phyloP scores from a whole-genome alignment of 1,284 basidiomycete species.

The Austropuccinia psidii region DNA sequence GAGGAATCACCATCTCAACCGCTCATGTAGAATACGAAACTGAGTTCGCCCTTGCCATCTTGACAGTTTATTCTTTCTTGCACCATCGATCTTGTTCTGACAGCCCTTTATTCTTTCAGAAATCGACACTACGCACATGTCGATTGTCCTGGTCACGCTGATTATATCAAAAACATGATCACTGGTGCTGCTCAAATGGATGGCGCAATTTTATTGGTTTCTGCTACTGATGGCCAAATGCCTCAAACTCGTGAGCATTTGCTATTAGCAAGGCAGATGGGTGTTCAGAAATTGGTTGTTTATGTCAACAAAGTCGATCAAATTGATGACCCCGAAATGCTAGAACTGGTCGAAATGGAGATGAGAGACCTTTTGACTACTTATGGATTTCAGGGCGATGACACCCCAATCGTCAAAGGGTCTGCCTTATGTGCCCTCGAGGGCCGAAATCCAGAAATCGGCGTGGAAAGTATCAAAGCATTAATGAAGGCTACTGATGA shows the following conservation, averaged over 20 bases:
- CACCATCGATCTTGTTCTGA: background rate
- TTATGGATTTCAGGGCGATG: slow-evolving; percentile 86
- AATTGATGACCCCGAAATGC: slow-evolving; percentile 94
- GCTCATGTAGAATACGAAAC: slow-evolving; percentile 98
- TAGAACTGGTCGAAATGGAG: slow-evolving; percentile 99
- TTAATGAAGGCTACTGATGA: slow-evolving; percentile 80
- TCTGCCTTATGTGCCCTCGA: slow-evolving; percentile 93
- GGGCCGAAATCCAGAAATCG: slow-evolving; percentile 69
- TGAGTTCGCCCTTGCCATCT: slow-evolving; percentile 43
- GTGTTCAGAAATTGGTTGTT: slow-evolving; percentile 95
- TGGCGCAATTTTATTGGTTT: slow-evolving; percentile 62
- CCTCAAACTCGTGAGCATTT: slow-evolving; percentile 98
- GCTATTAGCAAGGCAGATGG: slow-evolving; percentile 93
- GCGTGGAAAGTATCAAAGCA: slow-evolving; percentile 71
- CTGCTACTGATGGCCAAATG: slow-evolving; percentile 99
- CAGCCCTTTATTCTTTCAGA: slow-evolving; percentile 3
- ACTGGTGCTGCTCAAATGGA: slow-evolving; percentile 99
- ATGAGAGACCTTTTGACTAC: slow-evolving; percentile 93
- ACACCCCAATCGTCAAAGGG: slow-evolving; percentile 93
- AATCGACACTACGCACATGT: slow-evolving; percentile 96
- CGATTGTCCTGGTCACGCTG: slow-evolving; percentile 72
- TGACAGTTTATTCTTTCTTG: background rate
- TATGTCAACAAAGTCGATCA: slow-evolving; percentile 99
- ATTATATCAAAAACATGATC: slow-evolving; percentile 83
- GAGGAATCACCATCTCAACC: slow-evolving; percentile 90